A percentile compares a stretch with the other conserved stretches of the same genome.
Conservation (phyloP, 2,329 filamentous ascomycete species). For the Knufia petricola region DNA sequence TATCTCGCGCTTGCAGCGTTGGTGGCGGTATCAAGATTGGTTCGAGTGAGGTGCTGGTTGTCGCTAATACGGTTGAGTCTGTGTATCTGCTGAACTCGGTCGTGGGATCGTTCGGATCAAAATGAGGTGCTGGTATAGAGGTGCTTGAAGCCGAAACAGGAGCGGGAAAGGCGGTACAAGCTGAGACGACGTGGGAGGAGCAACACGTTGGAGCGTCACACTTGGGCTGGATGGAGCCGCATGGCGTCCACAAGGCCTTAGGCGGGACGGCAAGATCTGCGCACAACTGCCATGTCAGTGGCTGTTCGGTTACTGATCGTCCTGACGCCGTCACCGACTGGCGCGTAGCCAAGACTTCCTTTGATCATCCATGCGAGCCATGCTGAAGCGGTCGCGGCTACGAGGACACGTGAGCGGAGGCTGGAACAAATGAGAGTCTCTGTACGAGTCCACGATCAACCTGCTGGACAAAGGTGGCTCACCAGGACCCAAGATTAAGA, state of each 20-base stretch:
- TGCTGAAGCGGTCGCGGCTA: background rate
- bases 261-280: slow-evolving; percentile 6
- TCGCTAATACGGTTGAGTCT: background rate
- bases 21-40: slow-evolving; percentile 8
- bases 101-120: background rate
- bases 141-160: background rate
- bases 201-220: background rate
- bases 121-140: background rate
- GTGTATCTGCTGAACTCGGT: background rate
- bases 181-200: background rate
- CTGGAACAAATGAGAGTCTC: background rate
- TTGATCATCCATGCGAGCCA: background rate
- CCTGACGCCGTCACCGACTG: background rate
- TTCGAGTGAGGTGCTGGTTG: background rate
- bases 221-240: background rate
- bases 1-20: slow-evolving; percentile 5
- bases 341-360: background rate
- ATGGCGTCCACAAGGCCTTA: background rate
- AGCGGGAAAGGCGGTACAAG: background rate
- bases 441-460: background rate
- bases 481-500: background rate
- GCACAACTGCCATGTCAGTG: slow-evolving; percentile 1
- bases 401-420: slow-evolving; percentile 2
- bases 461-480: background rate
- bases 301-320: slow-evolving; percentile 5